A percentile compares a stretch with the other conserved stretches of the same genome.
phyloP scores from a whole-genome alignment of 148 eudicot species.

The Cornus suecica region DNA sequence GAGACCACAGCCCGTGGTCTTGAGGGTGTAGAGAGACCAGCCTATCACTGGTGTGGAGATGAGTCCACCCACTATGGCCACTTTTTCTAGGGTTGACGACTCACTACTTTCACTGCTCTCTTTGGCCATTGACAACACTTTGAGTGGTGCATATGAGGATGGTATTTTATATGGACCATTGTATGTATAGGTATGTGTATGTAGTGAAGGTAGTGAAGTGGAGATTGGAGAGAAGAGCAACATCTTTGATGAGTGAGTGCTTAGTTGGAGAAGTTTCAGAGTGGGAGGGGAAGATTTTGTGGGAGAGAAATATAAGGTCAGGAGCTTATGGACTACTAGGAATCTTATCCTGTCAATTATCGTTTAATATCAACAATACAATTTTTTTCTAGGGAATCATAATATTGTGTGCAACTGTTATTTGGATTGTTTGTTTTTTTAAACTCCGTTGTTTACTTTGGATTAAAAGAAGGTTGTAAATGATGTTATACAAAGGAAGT shows the following conservation, averaged over 20 bases:
- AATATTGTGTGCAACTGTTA: too few relatives aligned
- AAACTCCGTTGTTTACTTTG: too few relatives aligned
- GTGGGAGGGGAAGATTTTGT: not conserved
- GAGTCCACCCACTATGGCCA: constrained; percentile 67
- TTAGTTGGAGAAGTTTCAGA: not conserved
- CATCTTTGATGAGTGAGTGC: constrained; percentile 16
- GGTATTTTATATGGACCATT: not conserved
- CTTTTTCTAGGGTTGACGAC: constrained; percentile 30
- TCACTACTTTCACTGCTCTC: constrained; percentile 30
- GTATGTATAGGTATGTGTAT: not conserved
- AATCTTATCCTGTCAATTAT: constrained; percentile 15
- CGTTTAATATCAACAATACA: too few relatives aligned
- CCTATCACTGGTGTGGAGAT: constrained; percentile 74
- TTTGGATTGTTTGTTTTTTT: too few relatives aligned
- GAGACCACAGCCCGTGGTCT: constrained; percentile 96
- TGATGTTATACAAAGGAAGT: too few relatives aligned
- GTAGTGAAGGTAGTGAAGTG: not conserved
- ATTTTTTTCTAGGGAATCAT: too few relatives aligned
- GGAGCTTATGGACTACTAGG: not conserved
- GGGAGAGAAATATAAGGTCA: not conserved
- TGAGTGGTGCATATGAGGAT: not conserved
- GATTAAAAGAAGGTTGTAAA: too few relatives aligned
- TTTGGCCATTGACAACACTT: constrained; percentile 49
- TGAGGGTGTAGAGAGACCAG: constrained; percentile 92
- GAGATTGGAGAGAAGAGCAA: constrained; percentile 5